Evolutionary conservation across 2,329 filamentous ascomycete genomes (phyloP).

Genomic region (Biscogniauxia mediterranea): DNA sequence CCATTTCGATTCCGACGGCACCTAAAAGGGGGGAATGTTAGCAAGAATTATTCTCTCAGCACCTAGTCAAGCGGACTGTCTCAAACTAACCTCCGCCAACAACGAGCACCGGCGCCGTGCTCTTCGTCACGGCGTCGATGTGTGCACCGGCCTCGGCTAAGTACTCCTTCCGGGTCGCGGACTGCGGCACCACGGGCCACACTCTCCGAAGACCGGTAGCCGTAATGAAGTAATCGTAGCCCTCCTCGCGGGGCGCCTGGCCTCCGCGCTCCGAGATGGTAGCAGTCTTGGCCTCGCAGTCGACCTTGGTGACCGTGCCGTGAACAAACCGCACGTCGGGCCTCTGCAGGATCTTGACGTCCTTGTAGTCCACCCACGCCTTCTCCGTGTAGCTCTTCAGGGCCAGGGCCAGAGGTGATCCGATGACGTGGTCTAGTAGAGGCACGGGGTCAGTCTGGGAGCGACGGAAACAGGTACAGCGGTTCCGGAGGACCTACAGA

Average conservation of each 20-base stretch:
- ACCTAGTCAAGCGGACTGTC: background rate
- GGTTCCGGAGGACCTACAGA: slow-evolving; percentile 53
- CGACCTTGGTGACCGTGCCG: slow-evolving; percentile 60
- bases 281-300: slow-evolving; percentile 59
- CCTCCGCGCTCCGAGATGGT: slow-evolving; percentile 50
- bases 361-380: slow-evolving; percentile 67
- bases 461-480: background rate
- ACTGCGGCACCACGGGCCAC: slow-evolving; percentile 72
- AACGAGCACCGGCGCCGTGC: slow-evolving; percentile 61
- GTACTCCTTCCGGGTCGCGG: slow-evolving; percentile 60
- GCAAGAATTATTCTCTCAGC: background rate
- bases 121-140: slow-evolving; percentile 51
- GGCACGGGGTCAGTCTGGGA: slow-evolving; percentile 6
- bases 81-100: slow-evolving; percentile 62
- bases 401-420: slow-evolving; percentile 69
- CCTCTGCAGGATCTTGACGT: slow-evolving; percentile 64
- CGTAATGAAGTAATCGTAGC: slow-evolving; percentile 75
- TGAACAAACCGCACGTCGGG: slow-evolving; percentile 64
- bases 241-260: slow-evolving; percentile 40
- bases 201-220: slow-evolving; percentile 67
- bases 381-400: slow-evolving; percentile 61
- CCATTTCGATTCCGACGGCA: slow-evolving; percentile 80
- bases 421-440: slow-evolving; percentile 67
- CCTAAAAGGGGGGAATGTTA: slow-evolving; percentile 30
- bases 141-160: slow-evolving; percentile 61